phyloP scores from a whole-genome alignment of 2,329 filamentous ascomycete species.

The Paracorniculantispora psalliotae region DNA sequence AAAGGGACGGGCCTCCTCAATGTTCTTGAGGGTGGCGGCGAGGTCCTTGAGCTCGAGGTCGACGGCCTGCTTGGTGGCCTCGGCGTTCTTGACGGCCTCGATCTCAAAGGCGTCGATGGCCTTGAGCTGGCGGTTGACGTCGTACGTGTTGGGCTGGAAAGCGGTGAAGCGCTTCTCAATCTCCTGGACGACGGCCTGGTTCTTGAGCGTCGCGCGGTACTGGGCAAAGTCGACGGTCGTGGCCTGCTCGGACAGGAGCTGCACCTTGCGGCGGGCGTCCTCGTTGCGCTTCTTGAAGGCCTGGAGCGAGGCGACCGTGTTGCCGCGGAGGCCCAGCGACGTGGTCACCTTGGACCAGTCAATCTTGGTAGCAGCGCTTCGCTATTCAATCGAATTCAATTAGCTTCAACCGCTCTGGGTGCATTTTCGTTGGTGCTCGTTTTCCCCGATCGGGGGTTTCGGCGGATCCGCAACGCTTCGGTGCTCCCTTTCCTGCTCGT shows the following conservation, averaged over 20 bases:
- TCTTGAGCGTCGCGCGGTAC: constrained; percentile 92
- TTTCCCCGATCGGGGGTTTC: constrained; percentile 11
- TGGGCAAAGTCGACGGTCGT: constrained; percentile 87
- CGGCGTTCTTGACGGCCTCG: constrained; percentile 92
- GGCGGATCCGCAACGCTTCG: constrained; percentile 14
- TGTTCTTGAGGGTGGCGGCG: constrained; percentile 93
- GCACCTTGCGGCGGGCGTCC: constrained; percentile 91
- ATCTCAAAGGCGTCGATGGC: constrained; percentile 97
- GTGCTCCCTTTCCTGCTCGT: constrained; percentile 7
- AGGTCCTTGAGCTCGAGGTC: constrained; percentile 92
- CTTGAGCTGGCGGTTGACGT: constrained; percentile 91
- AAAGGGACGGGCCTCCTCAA: constrained; percentile 91
- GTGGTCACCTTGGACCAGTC: constrained; percentile 95
- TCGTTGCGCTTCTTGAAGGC: constrained; percentile 99
- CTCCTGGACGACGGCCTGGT: constrained; percentile 91
- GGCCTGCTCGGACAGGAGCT: constrained; percentile 75
- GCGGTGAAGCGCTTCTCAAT: constrained; percentile 91
- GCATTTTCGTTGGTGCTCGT: not conserved
- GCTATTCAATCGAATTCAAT: constrained; percentile 49
- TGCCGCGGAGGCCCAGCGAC: constrained; percentile 93
- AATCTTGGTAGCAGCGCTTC: constrained; percentile 97
- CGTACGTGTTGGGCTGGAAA: constrained; percentile 92
- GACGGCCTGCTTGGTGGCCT: constrained; percentile 94
- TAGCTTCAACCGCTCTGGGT: not conserved
- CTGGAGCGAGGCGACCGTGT: constrained; percentile 85